Base-by-base conservation (phyloP, 495 filamentous ascomycete species). In the Lepidopterella palustris region DNA sequence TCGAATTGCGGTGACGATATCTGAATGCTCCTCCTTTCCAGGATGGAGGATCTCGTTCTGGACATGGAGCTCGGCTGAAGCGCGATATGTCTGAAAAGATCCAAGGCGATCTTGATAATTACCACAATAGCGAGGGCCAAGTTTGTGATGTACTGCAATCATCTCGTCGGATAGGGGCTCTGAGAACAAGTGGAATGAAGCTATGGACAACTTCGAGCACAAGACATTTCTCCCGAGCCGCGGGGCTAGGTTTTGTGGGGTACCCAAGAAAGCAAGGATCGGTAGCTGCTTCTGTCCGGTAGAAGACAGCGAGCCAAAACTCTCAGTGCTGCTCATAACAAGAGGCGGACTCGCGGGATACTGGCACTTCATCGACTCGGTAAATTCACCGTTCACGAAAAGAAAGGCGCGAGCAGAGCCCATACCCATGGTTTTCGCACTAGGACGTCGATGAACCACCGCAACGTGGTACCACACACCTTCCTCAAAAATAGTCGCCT, bases 61-160 rank as follows among this genome's bases (percentile, higher is more conserved):
- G 53, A 97, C 78, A 58, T 92, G 92, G 25, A 98, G 75, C 25
- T 88, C 83, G 18, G 93, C 92, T 24, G 95, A 97, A n/a, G 95
- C 91, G 60, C 86, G 86, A 69, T 97, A 98, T 0, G 93, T 98
- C 68, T 97, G 92, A 67, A 98, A 96, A 15, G 92, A 92, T 9
- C 93, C 93, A 21, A 98, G 78, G 61, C 90, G 91, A 69, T 98
- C 93, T 70, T 98, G 93, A 65, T 92, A 96, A 68, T 97, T 97
- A 1, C 93, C 93, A 71, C 87, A 84, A 66, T 98, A 98, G 31
- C 90, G 84, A 21, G 89, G 85, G 1, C 93, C 92, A 15, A 98
- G 84, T 54, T 90, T 88, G 71, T 87, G 89, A 64, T 92, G 87
- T 2, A 97, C 93, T 24, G 92, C 85, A 23, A 97, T 80, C 55